A percentile compares a stretch with the other conserved stretches of the same genome.
Evolutionary conservation across 257 asterid genomes (phyloP).

Genomic region (Dorcoceras hygrometricum): DNA sequence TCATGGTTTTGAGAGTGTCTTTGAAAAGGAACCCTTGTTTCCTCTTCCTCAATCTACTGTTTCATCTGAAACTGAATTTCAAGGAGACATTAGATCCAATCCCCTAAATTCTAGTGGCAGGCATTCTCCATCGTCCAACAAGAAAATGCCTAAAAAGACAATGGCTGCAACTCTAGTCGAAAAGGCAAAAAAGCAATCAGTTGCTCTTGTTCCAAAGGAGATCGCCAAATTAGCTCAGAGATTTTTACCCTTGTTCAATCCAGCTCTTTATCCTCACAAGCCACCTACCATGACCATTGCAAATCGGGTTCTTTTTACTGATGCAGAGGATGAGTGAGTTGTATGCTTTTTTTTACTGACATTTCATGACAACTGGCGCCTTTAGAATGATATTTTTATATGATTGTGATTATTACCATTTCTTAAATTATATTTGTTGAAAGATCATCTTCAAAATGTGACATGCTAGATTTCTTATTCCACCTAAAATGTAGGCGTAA

Average conservation of each 20-base stretch:
- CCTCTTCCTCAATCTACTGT: conserved; percentile 46
- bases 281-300: conserved; percentile 80
- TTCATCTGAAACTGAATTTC: conserved; percentile 47
- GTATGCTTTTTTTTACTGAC: conserved; percentile 41
- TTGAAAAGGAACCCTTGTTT: conserved; percentile 73
- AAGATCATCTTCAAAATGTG: conserved; percentile 17
- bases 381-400: conserved; percentile 2
- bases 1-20: conserved; percentile 39
- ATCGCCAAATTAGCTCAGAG: conserved; percentile 77
- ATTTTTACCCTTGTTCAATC: conserved; percentile 80
- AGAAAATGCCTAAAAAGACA: conserved; percentile 55
- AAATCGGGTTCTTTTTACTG: conserved; percentile 90
- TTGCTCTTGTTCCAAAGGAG: conserved; percentile 82
- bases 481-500: neutral
- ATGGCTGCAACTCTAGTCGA: conserved; percentile 87
- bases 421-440: conserved; percentile 4
- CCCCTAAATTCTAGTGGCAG: conserved; percentile 32
- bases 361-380: conserved; percentile 15
- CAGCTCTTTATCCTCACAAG: conserved; percentile 85
- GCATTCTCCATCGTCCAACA: conserved; percentile 38
- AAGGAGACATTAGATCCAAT: conserved; percentile 36
- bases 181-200: conserved; percentile 69
- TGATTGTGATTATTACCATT: conserved; percentile 16
- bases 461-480: neutral
- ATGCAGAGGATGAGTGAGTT: conserved; percentile 98